phyloP scores from a whole-genome alignment of 169 alveolate species.

The Plasmodium knowlesi region DNA sequence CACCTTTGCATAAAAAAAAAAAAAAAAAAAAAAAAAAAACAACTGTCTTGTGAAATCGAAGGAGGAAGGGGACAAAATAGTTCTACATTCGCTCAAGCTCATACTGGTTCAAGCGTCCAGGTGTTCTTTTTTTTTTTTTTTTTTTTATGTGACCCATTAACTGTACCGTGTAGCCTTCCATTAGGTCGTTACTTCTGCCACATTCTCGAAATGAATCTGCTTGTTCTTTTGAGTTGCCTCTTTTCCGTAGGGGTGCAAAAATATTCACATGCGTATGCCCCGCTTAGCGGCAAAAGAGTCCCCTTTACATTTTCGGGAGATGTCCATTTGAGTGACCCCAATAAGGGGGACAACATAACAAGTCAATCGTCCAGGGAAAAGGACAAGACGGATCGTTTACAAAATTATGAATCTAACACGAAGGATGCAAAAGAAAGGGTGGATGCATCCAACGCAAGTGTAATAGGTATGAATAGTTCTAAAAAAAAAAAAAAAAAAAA shows the following conservation, averaged over 20 bases:
- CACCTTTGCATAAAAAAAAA: background rate
- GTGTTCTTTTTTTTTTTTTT: background rate
- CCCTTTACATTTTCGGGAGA: constrained; percentile 48
- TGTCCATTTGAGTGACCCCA: background rate
- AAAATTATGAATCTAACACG: background rate
- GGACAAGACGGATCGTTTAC: background rate
- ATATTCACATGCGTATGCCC: background rate
- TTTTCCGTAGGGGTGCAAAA: background rate
- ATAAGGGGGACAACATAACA: background rate
- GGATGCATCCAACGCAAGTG: constrained; percentile 3
- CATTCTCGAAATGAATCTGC: constrained; percentile 6
- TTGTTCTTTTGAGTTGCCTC: constrained; percentile 8
- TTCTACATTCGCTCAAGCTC: background rate
- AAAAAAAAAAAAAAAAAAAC: background rate
- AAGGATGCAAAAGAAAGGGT: background rate
- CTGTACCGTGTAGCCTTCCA: background rate
- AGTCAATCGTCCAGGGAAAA: constrained; percentile 3
- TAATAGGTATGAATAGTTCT: constrained; percentile 15
- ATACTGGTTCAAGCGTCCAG: background rate
- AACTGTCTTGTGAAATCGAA: background rate
- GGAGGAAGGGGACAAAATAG: background rate
- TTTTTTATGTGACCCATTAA: background rate
- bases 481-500: too few relatives aligned
- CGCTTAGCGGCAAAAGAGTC: background rate
- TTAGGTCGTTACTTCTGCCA: background rate